Percentiles rank a stretch among this genome's conserved stretches.
Evolutionary conservation across 2,329 filamentous ascomycete species (phyloP).

Genomic region (Exutisphaerella laricina): DNA sequence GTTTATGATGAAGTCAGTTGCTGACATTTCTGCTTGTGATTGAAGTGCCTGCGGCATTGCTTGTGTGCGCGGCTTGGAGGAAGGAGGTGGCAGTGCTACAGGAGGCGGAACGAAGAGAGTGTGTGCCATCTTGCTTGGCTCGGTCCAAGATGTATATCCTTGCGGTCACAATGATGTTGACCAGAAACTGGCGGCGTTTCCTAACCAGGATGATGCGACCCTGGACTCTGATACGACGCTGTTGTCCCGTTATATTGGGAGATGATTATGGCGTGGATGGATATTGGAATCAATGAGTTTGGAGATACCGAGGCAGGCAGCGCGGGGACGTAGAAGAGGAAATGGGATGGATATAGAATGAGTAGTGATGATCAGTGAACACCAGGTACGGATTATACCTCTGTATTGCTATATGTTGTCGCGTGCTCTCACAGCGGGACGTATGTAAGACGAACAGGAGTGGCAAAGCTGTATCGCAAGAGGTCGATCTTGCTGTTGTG

Average conservation of each 20-base stretch:
- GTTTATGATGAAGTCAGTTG: neutral
- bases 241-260: neutral
- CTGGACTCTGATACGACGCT: neutral
- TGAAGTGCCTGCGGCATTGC: slow-evolving; percentile 1
- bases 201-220: neutral
- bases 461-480: neutral
- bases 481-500: neutral
- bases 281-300: neutral
- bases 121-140: neutral
- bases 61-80: neutral
- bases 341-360: too few relatives aligned
- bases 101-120: slow-evolving; percentile 1
- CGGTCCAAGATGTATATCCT: neutral
- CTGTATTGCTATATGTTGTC: neutral
- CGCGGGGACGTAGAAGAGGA: too few relatives aligned
- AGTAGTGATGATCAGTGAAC: neutral
- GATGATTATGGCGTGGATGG: neutral
- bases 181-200: neutral
- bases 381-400: neutral
- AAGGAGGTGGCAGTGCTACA: neutral
- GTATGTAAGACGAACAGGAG: neutral
- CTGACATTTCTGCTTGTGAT: neutral
- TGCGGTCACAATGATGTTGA: neutral
- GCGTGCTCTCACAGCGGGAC: neutral
- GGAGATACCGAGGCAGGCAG: neutral